Conservation (phyloP, 2,329 filamentous ascomycete genomes). For the Aphanoascus verrucosus region DNA sequence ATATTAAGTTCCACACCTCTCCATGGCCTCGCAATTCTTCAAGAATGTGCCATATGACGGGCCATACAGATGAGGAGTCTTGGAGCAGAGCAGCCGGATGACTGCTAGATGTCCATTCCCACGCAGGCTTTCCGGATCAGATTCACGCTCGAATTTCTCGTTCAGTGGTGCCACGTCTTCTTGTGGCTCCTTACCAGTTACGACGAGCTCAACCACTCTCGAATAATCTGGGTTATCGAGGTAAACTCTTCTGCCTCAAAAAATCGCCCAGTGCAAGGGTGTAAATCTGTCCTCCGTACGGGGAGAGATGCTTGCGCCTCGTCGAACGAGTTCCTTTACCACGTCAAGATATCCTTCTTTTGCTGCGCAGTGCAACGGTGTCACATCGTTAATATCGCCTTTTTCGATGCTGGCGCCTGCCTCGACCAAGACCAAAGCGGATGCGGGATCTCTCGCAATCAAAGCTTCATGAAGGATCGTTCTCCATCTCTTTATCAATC, state of each 20-base stretch:
- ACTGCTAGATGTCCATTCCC: not conserved
- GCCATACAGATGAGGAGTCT: too few relatives aligned
- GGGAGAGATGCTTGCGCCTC: conserved; percentile 1
- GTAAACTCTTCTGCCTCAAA: not conserved
- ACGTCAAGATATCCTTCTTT: not conserved
- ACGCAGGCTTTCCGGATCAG: not conserved
- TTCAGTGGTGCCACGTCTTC: not conserved
- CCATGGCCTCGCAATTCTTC: too few relatives aligned
- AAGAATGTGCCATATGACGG: too few relatives aligned
- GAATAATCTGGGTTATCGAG: too few relatives aligned
- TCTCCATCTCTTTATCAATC: not conserved
- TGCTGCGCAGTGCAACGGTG: not conserved
- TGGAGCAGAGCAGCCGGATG: conserved; percentile 1
- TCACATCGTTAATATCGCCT: not conserved
- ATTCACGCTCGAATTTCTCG: not conserved
- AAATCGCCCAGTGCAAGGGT: conserved; percentile 4
- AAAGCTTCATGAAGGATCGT: not conserved
- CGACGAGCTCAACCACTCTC: too few relatives aligned
- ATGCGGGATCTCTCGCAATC: not conserved
- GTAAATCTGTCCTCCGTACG: not conserved
- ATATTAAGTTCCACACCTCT: too few relatives aligned
- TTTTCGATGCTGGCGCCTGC: not conserved
- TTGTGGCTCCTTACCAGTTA: not conserved
- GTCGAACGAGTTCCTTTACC: not conserved
- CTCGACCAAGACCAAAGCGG: conserved; percentile 1